Conservation (phyloP, 2,329 filamentous ascomycete genomes). For the Aspergillus caelatus region DNA sequence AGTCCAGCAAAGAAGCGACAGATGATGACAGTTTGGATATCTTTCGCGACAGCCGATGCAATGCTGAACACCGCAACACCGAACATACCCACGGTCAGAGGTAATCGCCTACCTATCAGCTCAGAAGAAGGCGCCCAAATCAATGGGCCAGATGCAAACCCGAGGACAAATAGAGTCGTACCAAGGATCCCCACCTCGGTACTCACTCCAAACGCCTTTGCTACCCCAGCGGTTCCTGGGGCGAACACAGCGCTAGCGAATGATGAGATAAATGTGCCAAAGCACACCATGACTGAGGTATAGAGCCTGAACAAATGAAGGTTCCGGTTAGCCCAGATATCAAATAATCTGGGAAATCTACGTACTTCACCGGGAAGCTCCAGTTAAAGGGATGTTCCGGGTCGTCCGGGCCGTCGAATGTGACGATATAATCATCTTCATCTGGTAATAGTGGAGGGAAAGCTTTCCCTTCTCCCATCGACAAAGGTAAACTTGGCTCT, state of each 20-base stretch:
- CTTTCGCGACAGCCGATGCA: conserved; percentile 44
- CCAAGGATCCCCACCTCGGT: conserved; percentile 47
- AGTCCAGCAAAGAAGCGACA: conserved; percentile 51
- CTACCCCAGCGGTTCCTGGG: conserved; percentile 60
- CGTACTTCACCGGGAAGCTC: conserved; percentile 49
- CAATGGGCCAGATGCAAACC: conserved; percentile 62
- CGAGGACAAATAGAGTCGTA: conserved; percentile 51
- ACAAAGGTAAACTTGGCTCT: neutral
- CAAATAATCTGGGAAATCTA: neutral
- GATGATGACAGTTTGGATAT: conserved; percentile 43
- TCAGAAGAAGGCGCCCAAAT: conserved; percentile 66
- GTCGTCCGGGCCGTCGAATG: conserved; percentile 54
- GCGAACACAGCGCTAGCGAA: conserved; percentile 67
- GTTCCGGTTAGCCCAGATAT: neutral
- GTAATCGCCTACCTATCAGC: conserved; percentile 58
- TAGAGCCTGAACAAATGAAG: conserved; percentile 18
- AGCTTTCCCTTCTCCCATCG: conserved; percentile 40
- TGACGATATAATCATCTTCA: conserved; percentile 54
- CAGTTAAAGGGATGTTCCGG: conserved; percentile 57
- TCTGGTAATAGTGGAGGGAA: conserved; percentile 52
- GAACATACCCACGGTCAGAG: conserved; percentile 48
- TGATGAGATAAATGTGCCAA: conserved; percentile 53
- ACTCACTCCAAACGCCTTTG: conserved; percentile 49
- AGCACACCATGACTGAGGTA: conserved; percentile 32
- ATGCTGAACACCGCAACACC: conserved; percentile 49